Base-by-base conservation (phyloP, 2,329 filamentous ascomycete species). In the Aspergillus jensenii region DNA sequence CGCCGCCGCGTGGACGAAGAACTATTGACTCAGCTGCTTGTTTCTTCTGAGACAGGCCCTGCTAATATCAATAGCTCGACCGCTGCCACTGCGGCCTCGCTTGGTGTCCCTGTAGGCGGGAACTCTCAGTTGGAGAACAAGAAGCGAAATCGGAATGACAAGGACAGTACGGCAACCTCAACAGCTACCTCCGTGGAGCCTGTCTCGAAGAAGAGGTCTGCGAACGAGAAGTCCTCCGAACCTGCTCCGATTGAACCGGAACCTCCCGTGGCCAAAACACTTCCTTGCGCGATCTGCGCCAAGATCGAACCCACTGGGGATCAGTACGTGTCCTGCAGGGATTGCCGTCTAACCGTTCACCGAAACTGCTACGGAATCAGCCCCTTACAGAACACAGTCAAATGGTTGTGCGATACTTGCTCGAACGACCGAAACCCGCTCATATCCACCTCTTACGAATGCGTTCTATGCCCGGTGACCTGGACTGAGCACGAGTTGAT, bases 381-480 rank as follows among this genome's bases (percentile, higher is more conserved):
- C 46, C 86, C 88, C 50, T 76, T 76, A 56, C 85, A 90, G 43
- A 83, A 82, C 54, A 83, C 86, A 33, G 84, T 82, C 45, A 96
- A 96, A 75, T 99, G 95, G 95, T 85, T 89, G 41, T 99, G 95
- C 74, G 95, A 98, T 75, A 96, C 93, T 84, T 99, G 95, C 75
- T 82, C 87, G 39, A 99, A 99, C 70, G 95, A 99, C 71, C 91
- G 92, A 72, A 93, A 89, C 68, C 92, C 93, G 5, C 87, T 91
- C 64, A 88, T 96, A 45, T 97, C 95, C n/a, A 93, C 96, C 58
- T 87, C 89, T 69, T 98, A 98, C 74, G 90, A 93, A 77, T 99
- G 95, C 74, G 89, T 96, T 50, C 80, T 99, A 35, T 99, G 95
- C 71, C 90, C 95, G 14, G 84, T 96, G 14, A 88, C 91, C 57